phyloP scores from a whole-genome alignment of 1,284 basidiomycete genomes.

The Ceratobasidium sp. region DNA sequence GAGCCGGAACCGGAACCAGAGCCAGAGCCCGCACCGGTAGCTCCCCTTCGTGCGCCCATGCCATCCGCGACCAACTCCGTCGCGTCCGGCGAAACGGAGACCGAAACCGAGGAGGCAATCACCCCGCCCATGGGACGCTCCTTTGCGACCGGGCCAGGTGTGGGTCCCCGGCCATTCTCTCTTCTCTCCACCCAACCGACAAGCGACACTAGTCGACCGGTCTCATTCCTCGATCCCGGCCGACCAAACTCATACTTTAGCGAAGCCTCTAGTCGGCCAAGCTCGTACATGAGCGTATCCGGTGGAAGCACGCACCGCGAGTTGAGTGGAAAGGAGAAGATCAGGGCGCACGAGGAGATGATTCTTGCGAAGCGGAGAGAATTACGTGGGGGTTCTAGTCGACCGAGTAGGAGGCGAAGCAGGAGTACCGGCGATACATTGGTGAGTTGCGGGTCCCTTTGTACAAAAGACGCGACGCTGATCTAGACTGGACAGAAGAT shows the following conservation, averaged over 20 bases:
- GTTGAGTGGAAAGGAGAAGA: slow-evolving; percentile 57
- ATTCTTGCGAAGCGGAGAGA: slow-evolving; percentile 80
- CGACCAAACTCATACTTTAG: slow-evolving; percentile 22
- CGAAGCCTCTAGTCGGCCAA: slow-evolving; percentile 30
- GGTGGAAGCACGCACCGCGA: background rate
- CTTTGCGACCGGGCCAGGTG: background rate
- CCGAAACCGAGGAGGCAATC: slow-evolving; percentile 39
- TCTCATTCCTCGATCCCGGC: slow-evolving; percentile 27
- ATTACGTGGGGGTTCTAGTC: slow-evolving; percentile 64
- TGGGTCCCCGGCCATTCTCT: slow-evolving; percentile 6
- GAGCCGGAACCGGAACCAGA: slow-evolving; percentile 13
- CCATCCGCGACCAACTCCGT: slow-evolving; percentile 31
- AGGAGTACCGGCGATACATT: slow-evolving; percentile 80
- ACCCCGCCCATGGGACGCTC: slow-evolving; percentile 34
- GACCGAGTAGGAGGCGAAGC: slow-evolving; percentile 73
- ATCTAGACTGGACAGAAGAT: slow-evolving; percentile 14
- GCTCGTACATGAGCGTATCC: slow-evolving; percentile 27
- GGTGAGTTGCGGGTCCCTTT: slow-evolving; percentile 29
- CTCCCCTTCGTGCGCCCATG: background rate
- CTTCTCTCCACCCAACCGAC: background rate
- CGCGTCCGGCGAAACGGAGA: slow-evolving; percentile 43
- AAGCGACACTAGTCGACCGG: background rate
- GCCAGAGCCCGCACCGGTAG: background rate
- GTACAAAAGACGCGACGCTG: background rate
- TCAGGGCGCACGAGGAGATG: slow-evolving; percentile 73